Evolutionary conservation across 2,329 filamentous ascomycete genomes (phyloP).

Genomic region (Tympanopsis confertula): DNA sequence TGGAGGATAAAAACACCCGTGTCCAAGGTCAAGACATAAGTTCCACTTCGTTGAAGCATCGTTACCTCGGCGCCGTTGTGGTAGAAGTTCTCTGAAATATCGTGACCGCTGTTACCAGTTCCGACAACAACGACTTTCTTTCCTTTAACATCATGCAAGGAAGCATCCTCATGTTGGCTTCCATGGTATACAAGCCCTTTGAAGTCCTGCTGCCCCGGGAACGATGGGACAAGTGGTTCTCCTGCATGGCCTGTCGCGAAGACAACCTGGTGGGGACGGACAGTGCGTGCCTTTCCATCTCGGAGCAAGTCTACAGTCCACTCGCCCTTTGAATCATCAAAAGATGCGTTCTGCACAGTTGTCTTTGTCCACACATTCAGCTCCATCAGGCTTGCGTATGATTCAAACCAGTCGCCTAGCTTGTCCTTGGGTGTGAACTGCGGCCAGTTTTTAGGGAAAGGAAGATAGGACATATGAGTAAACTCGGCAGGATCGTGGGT

Average conservation of each 20-base stretch:
- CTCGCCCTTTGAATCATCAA: conserved; percentile 14
- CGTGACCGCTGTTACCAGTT: conserved; percentile 29
- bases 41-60: conserved; percentile 33
- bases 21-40: conserved; percentile 31
- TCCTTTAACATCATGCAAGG: conserved; percentile 12
- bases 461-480: conserved; percentile 15
- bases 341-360: conserved; percentile 16
- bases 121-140: conserved; percentile 31
- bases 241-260: conserved; percentile 9
- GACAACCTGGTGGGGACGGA: not conserved
- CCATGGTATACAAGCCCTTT: conserved; percentile 23
- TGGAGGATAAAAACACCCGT: conserved; percentile 26
- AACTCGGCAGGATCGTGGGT: conserved; percentile 26
- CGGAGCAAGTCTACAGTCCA: not conserved
- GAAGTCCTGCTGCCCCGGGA: conserved; percentile 22
- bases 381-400: conserved; percentile 26
- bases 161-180: conserved; percentile 21
- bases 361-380: conserved; percentile 25
- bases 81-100: conserved; percentile 31
- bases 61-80: conserved; percentile 32
- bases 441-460: conserved; percentile 23
- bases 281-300: not conserved
- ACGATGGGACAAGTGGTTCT: conserved; percentile 20
- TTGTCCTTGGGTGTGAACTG: conserved; percentile 29
- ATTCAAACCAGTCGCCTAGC: conserved; percentile 29